Conservation (phyloP, 257 asterid genomes). For the Salvia splendens region DNA sequence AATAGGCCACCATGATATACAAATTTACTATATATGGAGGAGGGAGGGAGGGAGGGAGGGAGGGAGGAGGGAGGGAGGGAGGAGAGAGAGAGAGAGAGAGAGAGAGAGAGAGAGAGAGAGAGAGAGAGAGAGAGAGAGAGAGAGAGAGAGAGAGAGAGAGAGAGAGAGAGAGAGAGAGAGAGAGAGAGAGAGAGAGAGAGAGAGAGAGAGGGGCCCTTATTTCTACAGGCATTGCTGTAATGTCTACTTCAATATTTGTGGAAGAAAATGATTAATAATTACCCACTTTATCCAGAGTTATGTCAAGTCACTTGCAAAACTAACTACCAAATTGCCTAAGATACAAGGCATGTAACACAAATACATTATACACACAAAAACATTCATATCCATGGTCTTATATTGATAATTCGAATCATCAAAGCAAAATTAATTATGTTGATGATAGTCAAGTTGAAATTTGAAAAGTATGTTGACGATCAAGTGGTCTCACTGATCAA, state of each 20-base stretch:
- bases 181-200: slow-evolving; percentile 19
- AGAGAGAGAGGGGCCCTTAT: not conserved
- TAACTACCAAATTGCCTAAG: slow-evolving; percentile 38
- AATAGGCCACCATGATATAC: not conserved
- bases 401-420: slow-evolving; percentile 9
- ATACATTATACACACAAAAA: not conserved
- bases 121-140: slow-evolving; percentile 15
- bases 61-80: too few relatives aligned
- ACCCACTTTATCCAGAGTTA: slow-evolving; percentile 13
- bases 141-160: slow-evolving; percentile 12
- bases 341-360: slow-evolving; percentile 34
- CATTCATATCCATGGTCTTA: not conserved
- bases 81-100: slow-evolving; percentile 22
- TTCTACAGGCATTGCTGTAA: slow-evolving; percentile 14
- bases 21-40: not conserved
- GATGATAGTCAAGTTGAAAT: not conserved
- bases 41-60: slow-evolving; percentile 12
- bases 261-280: slow-evolving; percentile 20
- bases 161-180: slow-evolving; percentile 19
- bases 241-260: slow-evolving; percentile 33
- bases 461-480: not conserved
- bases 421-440: not conserved
- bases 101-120: slow-evolving; percentile 9
- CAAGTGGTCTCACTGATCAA: too few relatives aligned
- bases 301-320: slow-evolving; percentile 43